phyloP scores from a whole-genome alignment of 495 filamentous ascomycete species.

The Podospora didyma region DNA sequence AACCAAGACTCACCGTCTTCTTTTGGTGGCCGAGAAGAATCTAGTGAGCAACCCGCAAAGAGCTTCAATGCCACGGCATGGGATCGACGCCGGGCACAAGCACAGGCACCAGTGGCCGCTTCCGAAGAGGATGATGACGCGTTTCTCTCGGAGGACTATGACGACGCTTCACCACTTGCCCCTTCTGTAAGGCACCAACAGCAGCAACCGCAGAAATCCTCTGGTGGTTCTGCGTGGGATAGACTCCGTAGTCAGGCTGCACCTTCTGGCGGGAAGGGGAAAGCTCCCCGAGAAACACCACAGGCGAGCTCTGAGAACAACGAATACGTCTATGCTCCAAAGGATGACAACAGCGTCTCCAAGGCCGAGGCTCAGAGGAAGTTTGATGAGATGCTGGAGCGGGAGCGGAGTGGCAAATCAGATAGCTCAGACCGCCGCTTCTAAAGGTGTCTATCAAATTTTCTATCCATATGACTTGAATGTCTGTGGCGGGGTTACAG shows the following conservation, averaged over 20 bases:
- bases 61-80: background rate
- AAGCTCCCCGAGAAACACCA: constrained; percentile 15
- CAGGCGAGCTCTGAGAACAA: constrained; percentile 19
- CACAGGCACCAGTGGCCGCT: background rate
- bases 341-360: constrained; percentile 32
- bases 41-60: too few species aligned
- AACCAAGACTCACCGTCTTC: too few species aligned
- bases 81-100: background rate
- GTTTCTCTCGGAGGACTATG: constrained; percentile 22
- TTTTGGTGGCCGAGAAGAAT: too few species aligned
- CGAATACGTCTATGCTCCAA: constrained; percentile 29
- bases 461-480: background rate
- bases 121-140: constrained; percentile 20
- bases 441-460: background rate
- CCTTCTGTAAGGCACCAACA: constrained; percentile 5
- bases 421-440: background rate
- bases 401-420: constrained; percentile 28
- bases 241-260: constrained; percentile 26
- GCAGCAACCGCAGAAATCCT: background rate
- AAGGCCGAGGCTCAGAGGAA: constrained; percentile 43
- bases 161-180: constrained; percentile 39
- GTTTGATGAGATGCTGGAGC: constrained; percentile 41
- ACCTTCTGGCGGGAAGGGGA: constrained; percentile 1
- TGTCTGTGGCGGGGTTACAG: too few species aligned
- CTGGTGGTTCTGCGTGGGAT: constrained; percentile 35